These are phyloP conservation scores for Phytophthora cactorum DNA, from an alignment of 352 stramenopile genomes.

Conservation along the genomic window DNA sequence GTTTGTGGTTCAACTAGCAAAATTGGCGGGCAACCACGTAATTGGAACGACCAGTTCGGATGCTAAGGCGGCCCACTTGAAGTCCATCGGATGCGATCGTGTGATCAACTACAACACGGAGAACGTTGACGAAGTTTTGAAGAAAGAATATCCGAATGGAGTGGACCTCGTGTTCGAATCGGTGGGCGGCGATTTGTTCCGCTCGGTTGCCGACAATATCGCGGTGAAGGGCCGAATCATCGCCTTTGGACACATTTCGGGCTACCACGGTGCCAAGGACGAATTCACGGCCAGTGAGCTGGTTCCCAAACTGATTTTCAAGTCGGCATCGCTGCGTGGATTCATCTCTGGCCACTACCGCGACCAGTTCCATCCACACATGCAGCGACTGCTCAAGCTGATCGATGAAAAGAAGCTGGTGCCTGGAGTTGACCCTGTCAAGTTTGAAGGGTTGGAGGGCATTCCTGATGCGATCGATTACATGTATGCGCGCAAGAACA, in stretches of 20 bases:
- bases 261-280: slow-evolving; percentile 36
- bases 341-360: slow-evolving; percentile 50
- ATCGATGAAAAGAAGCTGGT: slow-evolving; percentile 56
- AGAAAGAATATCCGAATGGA: slow-evolving; percentile 65
- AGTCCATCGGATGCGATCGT: slow-evolving; percentile 62
- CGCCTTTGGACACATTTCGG: slow-evolving; percentile 59
- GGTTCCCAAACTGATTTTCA: slow-evolving; percentile 32
- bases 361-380: slow-evolving; percentile 46
- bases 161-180: slow-evolving; percentile 67
- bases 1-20: slow-evolving; percentile 84
- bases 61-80: slow-evolving; percentile 81
- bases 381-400: slow-evolving; percentile 45
- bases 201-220: slow-evolving; percentile 49
- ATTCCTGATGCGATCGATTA: slow-evolving; percentile 67
- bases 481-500: slow-evolving; percentile 73
- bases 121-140: slow-evolving; percentile 49
- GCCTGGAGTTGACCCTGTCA: slow-evolving; percentile 45
- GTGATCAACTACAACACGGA: slow-evolving; percentile 90
- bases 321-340: slow-evolving; percentile 47
- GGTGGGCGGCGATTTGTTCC: slow-evolving; percentile 54
- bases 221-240: slow-evolving; percentile 58
- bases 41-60: slow-evolving; percentile 82
- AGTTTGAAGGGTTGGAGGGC: slow-evolving; percentile 56
- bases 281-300: slow-evolving; percentile 31
- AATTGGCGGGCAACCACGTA: slow-evolving; percentile 76